A percentile compares a stretch with the other conserved stretches of the same genome.
Evolutionary conservation across 2,329 filamentous ascomycete species (phyloP).

Genomic region (Exophiala sp.): DNA sequence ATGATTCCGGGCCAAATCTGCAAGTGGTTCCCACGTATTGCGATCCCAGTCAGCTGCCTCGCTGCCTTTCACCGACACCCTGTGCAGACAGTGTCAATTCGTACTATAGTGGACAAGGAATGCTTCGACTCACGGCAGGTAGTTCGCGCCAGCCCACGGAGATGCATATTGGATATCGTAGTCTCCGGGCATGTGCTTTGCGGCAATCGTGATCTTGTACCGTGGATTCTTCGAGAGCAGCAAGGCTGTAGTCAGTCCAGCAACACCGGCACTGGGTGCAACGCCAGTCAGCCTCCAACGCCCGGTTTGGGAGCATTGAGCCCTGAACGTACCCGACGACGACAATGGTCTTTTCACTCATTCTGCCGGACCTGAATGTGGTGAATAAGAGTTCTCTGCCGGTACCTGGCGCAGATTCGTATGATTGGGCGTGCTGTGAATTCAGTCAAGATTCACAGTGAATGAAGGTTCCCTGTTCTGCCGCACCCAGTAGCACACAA

Average conservation of each 20-base stretch:
- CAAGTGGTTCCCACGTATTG: constrained; percentile 55
- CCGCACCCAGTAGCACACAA: background rate
- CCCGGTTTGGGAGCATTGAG: constrained; percentile 2
- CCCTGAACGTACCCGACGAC: constrained; percentile 34
- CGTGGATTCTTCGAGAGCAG: constrained; percentile 47
- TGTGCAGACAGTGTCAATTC: too few relatives aligned
- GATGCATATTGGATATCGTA: constrained; percentile 71
- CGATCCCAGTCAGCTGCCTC: constrained; percentile 47
- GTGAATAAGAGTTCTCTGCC: background rate
- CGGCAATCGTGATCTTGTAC: constrained; percentile 59
- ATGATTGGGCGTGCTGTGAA: background rate
- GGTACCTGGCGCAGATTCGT: background rate
- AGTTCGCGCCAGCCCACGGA: constrained; percentile 75
- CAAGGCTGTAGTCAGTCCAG: constrained; percentile 55
- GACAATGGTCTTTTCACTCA: constrained; percentile 33
- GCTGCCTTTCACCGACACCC: constrained; percentile 32
- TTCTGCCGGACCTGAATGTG: constrained; percentile 1
- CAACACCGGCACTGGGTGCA: constrained; percentile 32
- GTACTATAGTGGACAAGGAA: background rate
- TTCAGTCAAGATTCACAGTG: background rate
- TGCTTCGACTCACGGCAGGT: constrained; percentile 52
- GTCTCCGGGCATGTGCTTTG: constrained; percentile 82
- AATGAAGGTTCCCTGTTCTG: background rate
- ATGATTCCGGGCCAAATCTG: constrained; percentile 52
- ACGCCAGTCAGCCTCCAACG: background rate